phyloP scores from a whole-genome alignment of 208 protist genomes.

The Wallacemonas sp. region DNA sequence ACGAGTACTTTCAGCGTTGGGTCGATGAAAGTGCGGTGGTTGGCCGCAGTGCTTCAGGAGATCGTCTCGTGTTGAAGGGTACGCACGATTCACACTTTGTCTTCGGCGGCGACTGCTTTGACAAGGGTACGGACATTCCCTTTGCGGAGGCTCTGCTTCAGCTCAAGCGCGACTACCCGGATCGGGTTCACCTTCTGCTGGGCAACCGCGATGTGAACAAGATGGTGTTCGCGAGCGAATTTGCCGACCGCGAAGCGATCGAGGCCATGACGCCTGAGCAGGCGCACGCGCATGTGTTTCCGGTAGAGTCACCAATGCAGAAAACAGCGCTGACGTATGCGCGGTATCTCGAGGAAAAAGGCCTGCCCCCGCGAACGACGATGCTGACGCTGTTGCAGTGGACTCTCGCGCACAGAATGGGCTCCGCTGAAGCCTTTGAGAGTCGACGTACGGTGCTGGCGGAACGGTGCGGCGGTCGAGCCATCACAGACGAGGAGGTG shows the following conservation, averaged over 20 bases:
- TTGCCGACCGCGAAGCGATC: slow-evolving; percentile 12
- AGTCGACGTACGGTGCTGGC: slow-evolving; percentile 35
- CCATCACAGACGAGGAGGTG: slow-evolving; percentile 37
- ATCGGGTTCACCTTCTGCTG: slow-evolving; percentile 61
- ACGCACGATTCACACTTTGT: slow-evolving; percentile 48
- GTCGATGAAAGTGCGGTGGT: slow-evolving; percentile 38
- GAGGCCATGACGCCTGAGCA: slow-evolving; percentile 2
- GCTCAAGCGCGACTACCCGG: slow-evolving; percentile 52
- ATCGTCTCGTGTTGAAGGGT: neutral
- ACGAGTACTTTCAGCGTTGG: slow-evolving; percentile 50
- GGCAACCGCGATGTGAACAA: slow-evolving; percentile 86
- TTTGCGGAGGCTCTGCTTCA: slow-evolving; percentile 39
- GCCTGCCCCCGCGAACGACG: neutral
- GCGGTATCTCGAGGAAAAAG: slow-evolving; percentile 4
- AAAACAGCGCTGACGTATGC: neutral
- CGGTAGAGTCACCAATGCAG: slow-evolving; percentile 19
- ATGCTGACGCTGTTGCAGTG: slow-evolving; percentile 35
- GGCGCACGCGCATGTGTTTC: slow-evolving; percentile 5
- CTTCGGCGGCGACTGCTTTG: slow-evolving; percentile 74
- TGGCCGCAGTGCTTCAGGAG: slow-evolving; percentile 3
- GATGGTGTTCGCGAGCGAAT: slow-evolving; percentile 34
- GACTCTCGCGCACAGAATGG: slow-evolving; percentile 42
- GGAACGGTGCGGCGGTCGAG: neutral
- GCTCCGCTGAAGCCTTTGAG: slow-evolving; percentile 41
- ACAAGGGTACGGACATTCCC: slow-evolving; percentile 50